Percentiles rank a stretch among this genome's conserved stretches.
phyloP scores from a whole-genome alignment of 306 rosid genomes.

The Acacia confusa region DNA sequence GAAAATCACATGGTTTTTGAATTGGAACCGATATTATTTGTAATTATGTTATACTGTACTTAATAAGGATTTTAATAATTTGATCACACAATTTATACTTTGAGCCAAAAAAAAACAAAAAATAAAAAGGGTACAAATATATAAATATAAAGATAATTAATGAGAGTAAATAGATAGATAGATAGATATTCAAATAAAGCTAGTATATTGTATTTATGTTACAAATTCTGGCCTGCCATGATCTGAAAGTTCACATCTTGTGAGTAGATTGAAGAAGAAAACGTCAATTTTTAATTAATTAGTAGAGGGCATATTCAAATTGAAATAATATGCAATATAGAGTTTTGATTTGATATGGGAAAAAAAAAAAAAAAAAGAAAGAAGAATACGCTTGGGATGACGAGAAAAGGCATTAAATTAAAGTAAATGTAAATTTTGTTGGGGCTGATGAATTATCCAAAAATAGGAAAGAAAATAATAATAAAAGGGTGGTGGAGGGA shows the following conservation, averaged over 20 bases:
- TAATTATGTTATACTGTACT: not conserved
- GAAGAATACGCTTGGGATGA: too few relatives aligned
- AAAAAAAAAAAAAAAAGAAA: too few relatives aligned
- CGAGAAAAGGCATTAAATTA: too few relatives aligned
- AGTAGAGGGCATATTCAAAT: not conserved
- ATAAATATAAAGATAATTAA: too few relatives aligned
- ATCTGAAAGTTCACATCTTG: not conserved
- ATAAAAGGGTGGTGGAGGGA: constrained; percentile 21
- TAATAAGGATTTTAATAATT: not conserved
- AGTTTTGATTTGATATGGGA: too few relatives aligned
- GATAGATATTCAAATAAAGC: not conserved
- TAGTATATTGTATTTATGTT: not conserved
- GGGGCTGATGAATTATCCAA: too few relatives aligned
- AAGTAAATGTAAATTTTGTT: not conserved
- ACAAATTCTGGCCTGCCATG: not conserved
- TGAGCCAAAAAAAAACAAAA: too few relatives aligned
- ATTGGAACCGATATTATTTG: too few relatives aligned
- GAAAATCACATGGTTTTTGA: too few relatives aligned
- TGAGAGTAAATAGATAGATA: not conserved
- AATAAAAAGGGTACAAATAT: too few relatives aligned
- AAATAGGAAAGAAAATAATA: not conserved
- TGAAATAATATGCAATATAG: not conserved
- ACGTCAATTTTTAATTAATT: not conserved
- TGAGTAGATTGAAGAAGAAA: not conserved
- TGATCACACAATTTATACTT: not conserved